Evolutionary conservation across 2,329 filamentous ascomycete genomes (phyloP), one percentile per base, ranked within the genome.

Genomic region (Phaeomoniella chlamydospora): DNA sequence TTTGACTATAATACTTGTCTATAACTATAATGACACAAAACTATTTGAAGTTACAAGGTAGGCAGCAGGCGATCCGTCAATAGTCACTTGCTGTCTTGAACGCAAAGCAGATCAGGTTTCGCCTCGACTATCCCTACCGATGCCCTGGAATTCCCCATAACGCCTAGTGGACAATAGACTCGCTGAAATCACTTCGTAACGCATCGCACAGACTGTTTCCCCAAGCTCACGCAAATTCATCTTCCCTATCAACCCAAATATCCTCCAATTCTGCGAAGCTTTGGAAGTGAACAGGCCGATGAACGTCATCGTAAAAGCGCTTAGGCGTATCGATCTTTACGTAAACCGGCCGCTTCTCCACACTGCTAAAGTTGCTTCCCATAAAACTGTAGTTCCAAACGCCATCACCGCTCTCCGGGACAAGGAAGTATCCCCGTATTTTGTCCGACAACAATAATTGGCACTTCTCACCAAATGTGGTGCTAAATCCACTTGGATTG

Each of bases 361-460:
- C 71, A 29, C 77, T 77, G 11, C 79, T 77, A 54, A 96, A 98
- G 1, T 77, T 77, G 45, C 78, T 85, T 37, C 90, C 90, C 77
- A 96, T 85, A 68, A 98, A 98, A 57, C 82, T 90, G 65, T 94
- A 98, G 61, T 98, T 98, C 90, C 90, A 98, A 41, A 80, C 70
- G 43, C 77, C 78, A 17, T 34, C 32, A 9, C 32, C 32, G 37
- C 80, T 79, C 52, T 94, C 87, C 0, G 90, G 90, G 15, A 96
- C 86, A 37, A 98, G 65, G 74, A 98, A 98, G 66, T 87, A 96
- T 17, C 90, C 92, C 47, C 82, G 76, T 56, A 94, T 94, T 57
- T 87, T 83, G 49, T 94, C 88, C 45, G 83, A 92, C 36, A 98
- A 72, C 17, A 98, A 65, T 37, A 98, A 66, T 64, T 98, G 93